Evolutionary conservation across 2,329 filamentous ascomycete species (phyloP).

Genomic region (Colletotrichum lentis): DNA sequence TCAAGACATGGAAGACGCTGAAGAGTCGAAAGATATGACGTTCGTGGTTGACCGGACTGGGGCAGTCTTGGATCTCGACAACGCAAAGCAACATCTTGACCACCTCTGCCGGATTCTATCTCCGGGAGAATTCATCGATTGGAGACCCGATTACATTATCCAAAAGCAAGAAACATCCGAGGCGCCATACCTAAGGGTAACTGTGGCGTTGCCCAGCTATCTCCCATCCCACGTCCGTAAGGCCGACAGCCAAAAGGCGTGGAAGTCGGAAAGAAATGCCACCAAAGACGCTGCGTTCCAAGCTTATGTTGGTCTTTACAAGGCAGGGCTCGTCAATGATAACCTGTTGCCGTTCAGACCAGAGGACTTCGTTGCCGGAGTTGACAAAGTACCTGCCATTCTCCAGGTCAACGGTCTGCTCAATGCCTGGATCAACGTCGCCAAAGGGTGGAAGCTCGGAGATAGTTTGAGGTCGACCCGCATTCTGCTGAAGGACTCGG

Average conservation of each 20-base stretch:
- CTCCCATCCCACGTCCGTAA: constrained; percentile 69
- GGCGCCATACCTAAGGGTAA: constrained; percentile 57
- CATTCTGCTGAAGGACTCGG: constrained; percentile 40
- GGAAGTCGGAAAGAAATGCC: constrained; percentile 76
- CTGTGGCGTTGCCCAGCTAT: constrained; percentile 74
- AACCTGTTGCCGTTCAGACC: constrained; percentile 73
- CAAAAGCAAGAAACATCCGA: constrained; percentile 47
- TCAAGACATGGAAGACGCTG: constrained; percentile 56
- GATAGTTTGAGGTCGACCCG: constrained; percentile 42
- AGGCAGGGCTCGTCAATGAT: constrained; percentile 77
- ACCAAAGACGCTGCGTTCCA: constrained; percentile 84
- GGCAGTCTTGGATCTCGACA: constrained; percentile 75
- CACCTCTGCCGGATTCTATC: constrained; percentile 79
- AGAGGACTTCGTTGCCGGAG: constrained; percentile 49
- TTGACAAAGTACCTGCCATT: constrained; percentile 50
- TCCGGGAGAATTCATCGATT: constrained; percentile 67
- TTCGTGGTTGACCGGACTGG: constrained; percentile 56
- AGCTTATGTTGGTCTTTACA: constrained; percentile 75
- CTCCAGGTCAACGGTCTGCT: constrained; percentile 50
- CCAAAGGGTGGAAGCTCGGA: constrained; percentile 53
- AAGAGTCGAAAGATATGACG: constrained; percentile 41
- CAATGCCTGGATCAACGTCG: constrained; percentile 58
- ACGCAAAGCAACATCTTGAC: constrained; percentile 77
- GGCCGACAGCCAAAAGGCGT: constrained; percentile 61
- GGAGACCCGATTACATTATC: constrained; percentile 72